Evolutionary conservation across 805 yeast species (phyloP).

Genomic region (Ogataea nitratoaversa): DNA sequence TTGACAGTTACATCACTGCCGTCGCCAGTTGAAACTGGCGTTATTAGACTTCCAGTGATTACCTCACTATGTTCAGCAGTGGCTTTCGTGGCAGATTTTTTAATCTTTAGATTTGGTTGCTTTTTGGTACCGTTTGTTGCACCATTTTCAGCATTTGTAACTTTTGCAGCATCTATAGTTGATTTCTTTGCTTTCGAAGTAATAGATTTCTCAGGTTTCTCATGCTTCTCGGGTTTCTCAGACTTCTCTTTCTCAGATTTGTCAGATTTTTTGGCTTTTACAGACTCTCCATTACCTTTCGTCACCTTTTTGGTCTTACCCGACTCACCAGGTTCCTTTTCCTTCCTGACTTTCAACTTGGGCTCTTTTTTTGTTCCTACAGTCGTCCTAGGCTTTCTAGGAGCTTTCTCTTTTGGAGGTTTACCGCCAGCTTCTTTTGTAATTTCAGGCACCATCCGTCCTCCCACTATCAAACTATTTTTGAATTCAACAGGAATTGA

Average conservation of each 20-base stretch:
- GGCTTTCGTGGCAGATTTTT: neutral
- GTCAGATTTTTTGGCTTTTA: too few relatives aligned
- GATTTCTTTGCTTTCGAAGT: too few relatives aligned
- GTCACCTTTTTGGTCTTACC: too few relatives aligned
- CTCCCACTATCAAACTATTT: slow-evolving; percentile 13
- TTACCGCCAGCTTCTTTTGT: neutral
- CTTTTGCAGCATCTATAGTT: too few relatives aligned
- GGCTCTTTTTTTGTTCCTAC: neutral
- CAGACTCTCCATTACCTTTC: too few relatives aligned
- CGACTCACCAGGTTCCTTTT: neutral
- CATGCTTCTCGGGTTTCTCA: slow-evolving; percentile 3
- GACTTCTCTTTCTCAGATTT: slow-evolving; percentile 2
- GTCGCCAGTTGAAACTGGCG: neutral
- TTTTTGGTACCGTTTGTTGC: slow-evolving; percentile 1
- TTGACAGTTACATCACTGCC: neutral
- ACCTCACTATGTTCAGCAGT: neutral
- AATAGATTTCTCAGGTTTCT: too few relatives aligned
- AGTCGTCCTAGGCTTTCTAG: neutral
- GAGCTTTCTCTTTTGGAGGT: neutral
- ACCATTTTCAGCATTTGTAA: too few relatives aligned
- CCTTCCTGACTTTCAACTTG: neutral
- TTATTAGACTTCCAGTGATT: neutral
- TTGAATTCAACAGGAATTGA: neutral
- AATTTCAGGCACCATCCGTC: slow-evolving; percentile 7
- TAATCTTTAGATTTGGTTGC: slow-evolving; percentile 5